Evolutionary conservation across 345 rosid species (phyloP).

Genomic region (Aegle marmelos): DNA sequence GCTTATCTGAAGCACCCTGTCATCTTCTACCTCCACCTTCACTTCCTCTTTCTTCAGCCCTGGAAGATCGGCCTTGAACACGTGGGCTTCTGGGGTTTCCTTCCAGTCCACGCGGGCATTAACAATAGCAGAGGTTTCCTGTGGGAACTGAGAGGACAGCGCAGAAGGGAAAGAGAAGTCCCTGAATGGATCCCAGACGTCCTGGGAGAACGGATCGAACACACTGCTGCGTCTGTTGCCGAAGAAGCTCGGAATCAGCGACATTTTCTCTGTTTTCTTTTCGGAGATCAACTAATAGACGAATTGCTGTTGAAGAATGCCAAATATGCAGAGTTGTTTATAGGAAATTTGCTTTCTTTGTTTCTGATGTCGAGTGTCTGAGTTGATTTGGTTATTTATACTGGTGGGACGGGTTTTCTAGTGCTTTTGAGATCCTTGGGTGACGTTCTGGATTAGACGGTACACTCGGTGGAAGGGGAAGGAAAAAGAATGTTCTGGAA

Average conservation of each 20-base stretch:
- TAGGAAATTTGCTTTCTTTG: too few species aligned
- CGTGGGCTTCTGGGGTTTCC: conserved; percentile 3
- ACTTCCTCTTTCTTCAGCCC: conserved; percentile 20
- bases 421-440: too few species aligned
- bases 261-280: neutral
- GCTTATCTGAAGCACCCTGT: conserved; percentile 9
- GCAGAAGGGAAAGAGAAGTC: neutral
- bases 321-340: accelerated
- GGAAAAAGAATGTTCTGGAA: too few species aligned
- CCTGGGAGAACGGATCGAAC: conserved; percentile 1
- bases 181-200: conserved; percentile 10
- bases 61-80: conserved; percentile 7
- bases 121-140: conserved; percentile 5
- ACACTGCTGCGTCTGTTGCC: neutral
- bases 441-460: too few species aligned
- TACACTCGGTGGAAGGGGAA: too few species aligned
- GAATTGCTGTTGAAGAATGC: too few species aligned
- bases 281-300: too few species aligned
- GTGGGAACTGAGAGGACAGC: neutral
- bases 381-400: too few species aligned
- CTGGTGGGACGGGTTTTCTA: too few species aligned
- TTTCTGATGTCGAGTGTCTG: accelerated
- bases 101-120: conserved; percentile 13
- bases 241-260: conserved; percentile 13
- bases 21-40: conserved; percentile 14